phyloP scores from a whole-genome alignment of 2,329 filamentous ascomycete genomes.

The Paracamarosporium sp. region DNA sequence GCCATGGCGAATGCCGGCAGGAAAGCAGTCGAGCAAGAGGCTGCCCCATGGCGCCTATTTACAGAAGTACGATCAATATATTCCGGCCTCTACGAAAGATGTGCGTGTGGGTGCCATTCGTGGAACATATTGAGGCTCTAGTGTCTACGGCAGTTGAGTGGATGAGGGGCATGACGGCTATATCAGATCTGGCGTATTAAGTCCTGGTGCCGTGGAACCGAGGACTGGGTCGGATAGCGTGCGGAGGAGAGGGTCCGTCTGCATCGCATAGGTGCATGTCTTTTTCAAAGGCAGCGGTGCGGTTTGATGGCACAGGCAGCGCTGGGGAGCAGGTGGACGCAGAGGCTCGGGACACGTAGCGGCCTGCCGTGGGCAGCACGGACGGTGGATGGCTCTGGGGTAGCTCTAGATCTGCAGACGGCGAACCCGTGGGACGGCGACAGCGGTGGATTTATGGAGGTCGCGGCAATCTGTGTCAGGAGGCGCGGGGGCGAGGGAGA shows the following conservation, averaged over 20 bases:
- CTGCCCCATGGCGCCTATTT: constrained; percentile 9
- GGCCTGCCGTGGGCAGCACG: not conserved
- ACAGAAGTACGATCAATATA: constrained; percentile 16
- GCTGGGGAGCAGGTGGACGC: not conserved
- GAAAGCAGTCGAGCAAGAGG: constrained; percentile 10
- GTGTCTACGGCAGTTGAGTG: constrained; percentile 5
- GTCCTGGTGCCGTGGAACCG: not conserved
- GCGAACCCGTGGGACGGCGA: constrained; percentile 6
- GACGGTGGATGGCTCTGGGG: not conserved
- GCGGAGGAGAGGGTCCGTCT: not conserved
- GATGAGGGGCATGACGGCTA: not conserved
- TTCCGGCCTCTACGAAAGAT: not conserved
- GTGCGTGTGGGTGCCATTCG: constrained; percentile 7
- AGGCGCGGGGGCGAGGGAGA: constrained; percentile 1
- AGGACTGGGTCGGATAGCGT: not conserved
- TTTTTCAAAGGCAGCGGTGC: not conserved
- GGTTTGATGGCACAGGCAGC: constrained; percentile 4
- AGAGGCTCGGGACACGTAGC: not conserved
- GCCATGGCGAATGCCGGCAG: constrained; percentile 17
- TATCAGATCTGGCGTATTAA: not conserved
- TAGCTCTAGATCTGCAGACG: not conserved
- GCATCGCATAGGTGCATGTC: not conserved
- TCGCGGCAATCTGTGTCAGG: constrained; percentile 14
- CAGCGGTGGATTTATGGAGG: not conserved
- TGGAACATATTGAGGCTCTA: constrained; percentile 22